A percentile compares a stretch with the other conserved stretches of the same genome.
Evolutionary conservation across 108 stramenopile genomes (phyloP).

Genomic region (Cyclotella cryptica): DNA sequence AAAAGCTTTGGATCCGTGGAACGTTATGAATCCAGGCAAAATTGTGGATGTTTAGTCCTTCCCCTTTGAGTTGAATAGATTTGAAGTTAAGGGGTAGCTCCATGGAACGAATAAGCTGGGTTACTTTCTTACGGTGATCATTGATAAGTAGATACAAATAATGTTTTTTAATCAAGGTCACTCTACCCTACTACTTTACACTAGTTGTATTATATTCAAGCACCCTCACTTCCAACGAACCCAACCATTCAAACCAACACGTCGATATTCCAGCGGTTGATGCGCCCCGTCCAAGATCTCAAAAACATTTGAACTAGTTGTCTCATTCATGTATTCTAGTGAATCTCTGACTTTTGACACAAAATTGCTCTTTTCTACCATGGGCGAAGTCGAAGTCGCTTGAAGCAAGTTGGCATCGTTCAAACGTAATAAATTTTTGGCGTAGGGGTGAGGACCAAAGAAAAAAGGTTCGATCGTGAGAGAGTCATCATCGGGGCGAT

Average conservation of each 20-base stretch:
- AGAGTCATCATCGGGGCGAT: slow-evolving; percentile 38
- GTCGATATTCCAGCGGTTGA: slow-evolving; percentile 30
- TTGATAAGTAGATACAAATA: background rate
- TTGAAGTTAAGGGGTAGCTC: background rate
- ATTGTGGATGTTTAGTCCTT: slow-evolving; percentile 54
- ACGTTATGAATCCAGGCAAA: slow-evolving; percentile 96
- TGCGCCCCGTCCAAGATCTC: background rate
- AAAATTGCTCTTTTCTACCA: slow-evolving; percentile 79
- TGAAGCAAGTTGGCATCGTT: slow-evolving; percentile 63
- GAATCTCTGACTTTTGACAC: slow-evolving; percentile 58
- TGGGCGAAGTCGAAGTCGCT: slow-evolving; percentile 76
- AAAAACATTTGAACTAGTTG: slow-evolving; percentile 30
- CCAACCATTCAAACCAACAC: slow-evolving; percentile 53
- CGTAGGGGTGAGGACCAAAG: slow-evolving; percentile 47
- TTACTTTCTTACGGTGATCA: background rate
- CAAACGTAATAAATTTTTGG: slow-evolving; percentile 57
- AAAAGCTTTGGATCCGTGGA: slow-evolving; percentile 85
- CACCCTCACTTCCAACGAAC: slow-evolving; percentile 7
- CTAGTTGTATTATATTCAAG: background rate
- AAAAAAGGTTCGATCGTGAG: slow-evolving; percentile 62
- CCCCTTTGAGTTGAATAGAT: background rate
- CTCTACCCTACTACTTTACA: slow-evolving; percentile 1
- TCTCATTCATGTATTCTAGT: slow-evolving; percentile 38
- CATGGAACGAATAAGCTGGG: background rate
- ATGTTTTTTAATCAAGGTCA: background rate